Evolutionary conservation across 2,329 filamentous ascomycete genomes (phyloP).

Genomic region (Penicillium crustosum): DNA sequence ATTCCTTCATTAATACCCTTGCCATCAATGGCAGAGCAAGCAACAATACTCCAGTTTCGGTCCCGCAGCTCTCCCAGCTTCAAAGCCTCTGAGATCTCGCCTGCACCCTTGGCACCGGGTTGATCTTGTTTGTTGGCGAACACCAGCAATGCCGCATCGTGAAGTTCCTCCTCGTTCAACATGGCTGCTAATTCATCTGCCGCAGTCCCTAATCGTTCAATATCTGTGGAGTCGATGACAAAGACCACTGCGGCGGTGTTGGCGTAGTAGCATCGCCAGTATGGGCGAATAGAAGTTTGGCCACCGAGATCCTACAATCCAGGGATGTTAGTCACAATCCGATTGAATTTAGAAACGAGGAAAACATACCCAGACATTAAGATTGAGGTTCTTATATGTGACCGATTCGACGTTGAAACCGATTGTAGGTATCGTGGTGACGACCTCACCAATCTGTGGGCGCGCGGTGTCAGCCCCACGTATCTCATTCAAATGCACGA

Average conservation of each 20-base stretch:
- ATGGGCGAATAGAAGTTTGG: constrained; percentile 97
- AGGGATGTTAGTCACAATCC: constrained; percentile 6
- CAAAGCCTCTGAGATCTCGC: constrained; percentile 92
- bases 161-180: constrained; percentile 95
- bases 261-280: constrained; percentile 99
- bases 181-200: constrained; percentile 91
- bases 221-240: constrained; percentile 97
- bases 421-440: constrained; percentile 98
- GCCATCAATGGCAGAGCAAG: constrained; percentile 93
- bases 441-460: constrained; percentile 88
- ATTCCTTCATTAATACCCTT: constrained; percentile 94
- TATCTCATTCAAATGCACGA: background rate
- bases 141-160: constrained; percentile 86
- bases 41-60: constrained; percentile 98
- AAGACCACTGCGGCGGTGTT: constrained; percentile 99
- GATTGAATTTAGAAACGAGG: background rate
- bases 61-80: constrained; percentile 88
- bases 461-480: constrained; percentile 10
- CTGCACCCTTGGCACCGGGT: constrained; percentile 91
- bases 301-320: constrained; percentile 75
- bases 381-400: constrained; percentile 96
- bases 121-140: constrained; percentile 99
- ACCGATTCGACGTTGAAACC: constrained; percentile 99
- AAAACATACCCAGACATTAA: constrained; percentile 87
- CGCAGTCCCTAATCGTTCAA: constrained; percentile 88